A percentile compares a stretch with the other conserved stretches of the same genome.
phyloP scores from a whole-genome alignment of 2,329 filamentous ascomycete genomes.

The Pleurostoma richardsiae region DNA sequence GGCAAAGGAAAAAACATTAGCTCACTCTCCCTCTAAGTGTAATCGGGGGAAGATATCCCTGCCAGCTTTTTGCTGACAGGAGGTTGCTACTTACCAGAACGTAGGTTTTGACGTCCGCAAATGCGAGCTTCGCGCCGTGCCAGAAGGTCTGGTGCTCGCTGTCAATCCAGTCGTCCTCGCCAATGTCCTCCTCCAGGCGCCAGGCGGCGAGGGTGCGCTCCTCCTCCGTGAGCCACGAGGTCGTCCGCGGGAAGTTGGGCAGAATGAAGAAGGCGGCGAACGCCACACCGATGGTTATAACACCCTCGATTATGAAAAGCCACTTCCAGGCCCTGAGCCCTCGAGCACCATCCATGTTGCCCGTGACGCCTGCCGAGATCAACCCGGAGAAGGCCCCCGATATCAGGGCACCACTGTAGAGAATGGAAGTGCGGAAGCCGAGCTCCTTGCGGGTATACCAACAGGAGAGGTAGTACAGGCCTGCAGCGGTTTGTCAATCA shows the following conservation, averaged over 20 bases:
- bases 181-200: conserved; percentile 60
- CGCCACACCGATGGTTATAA: conserved; percentile 53
- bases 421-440: conserved; percentile 52
- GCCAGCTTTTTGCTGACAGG: too few relatives aligned
- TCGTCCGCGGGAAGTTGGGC: conserved; percentile 35
- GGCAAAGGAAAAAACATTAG: not conserved
- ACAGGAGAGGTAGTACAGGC: conserved; percentile 50
- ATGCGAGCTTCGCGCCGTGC: conserved; percentile 49
- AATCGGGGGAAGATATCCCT: too few relatives aligned
- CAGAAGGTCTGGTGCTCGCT: conserved; percentile 50
- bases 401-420: conserved; percentile 55
- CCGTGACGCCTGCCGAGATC: conserved; percentile 54
- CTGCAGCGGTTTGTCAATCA: conserved; percentile 20
- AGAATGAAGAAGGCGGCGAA: conserved; percentile 48
- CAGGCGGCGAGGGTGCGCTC: conserved; percentile 53
- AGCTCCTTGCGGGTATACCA: conserved; percentile 66
- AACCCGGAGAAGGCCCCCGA: conserved; percentile 62
- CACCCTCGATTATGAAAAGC: conserved; percentile 64
- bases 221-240: conserved; percentile 47
- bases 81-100: conserved; percentile 37
- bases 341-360: conserved; percentile 47
- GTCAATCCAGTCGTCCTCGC: conserved; percentile 57
- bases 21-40: too few relatives aligned
- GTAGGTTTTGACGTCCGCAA: conserved; percentile 56
- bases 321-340: conserved; percentile 58